Base-by-base conservation (phyloP, 139 green algal genomes). In the Micractinium sp. region DNA sequence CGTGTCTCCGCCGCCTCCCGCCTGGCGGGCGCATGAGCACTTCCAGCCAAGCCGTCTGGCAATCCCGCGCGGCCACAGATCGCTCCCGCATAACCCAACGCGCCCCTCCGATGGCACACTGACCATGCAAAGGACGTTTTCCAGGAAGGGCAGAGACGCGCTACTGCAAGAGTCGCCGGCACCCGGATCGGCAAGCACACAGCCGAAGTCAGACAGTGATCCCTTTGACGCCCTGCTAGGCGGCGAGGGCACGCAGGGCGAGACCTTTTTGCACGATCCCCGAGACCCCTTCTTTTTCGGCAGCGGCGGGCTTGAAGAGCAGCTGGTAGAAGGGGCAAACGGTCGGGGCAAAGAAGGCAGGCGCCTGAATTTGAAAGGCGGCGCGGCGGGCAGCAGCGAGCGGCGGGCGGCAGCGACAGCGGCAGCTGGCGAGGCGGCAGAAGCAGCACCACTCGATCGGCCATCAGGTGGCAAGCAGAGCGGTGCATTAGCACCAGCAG, bases 271-370 rank as follows among this genome's bases (percentile, higher is more conserved):
- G 47, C 47, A 31, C n/a, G 71, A 82, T 36, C 27, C 77, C 29
- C 35, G 38, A 39, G 77, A 82, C 77, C 77, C 77, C 23, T 82
- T 82, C 77, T 82, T 82, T 27, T 82, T 82, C 13, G 71, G 71
- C 31, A 33, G 31, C 20, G 71, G 16, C 0, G 29, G 14, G 31
- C 35, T 20, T 25, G 38, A 82, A 39, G 38, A 56, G 23, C 77
- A 82, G 38, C 38, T 35, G 38, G 38, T 25, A 61, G 77, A 36
- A 14, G 20, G 38, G 38, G 56, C n/a, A 39, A 56, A 53, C 77
- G 23, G 23, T 39, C 1, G 25, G 38, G 5, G 38, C 23, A 4
- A 36, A 22, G 25, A n/a, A 16, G 31, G 71, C 25, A 77, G 31
- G 38, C 35, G 77, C 77, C 77, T 39, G 1, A 20, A n/a, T 82